A percentile compares a stretch with the other conserved stretches of the same genome.
phyloP scores from a whole-genome alignment of 495 filamentous ascomycete genomes.

The Penicilliopsis zonata region DNA sequence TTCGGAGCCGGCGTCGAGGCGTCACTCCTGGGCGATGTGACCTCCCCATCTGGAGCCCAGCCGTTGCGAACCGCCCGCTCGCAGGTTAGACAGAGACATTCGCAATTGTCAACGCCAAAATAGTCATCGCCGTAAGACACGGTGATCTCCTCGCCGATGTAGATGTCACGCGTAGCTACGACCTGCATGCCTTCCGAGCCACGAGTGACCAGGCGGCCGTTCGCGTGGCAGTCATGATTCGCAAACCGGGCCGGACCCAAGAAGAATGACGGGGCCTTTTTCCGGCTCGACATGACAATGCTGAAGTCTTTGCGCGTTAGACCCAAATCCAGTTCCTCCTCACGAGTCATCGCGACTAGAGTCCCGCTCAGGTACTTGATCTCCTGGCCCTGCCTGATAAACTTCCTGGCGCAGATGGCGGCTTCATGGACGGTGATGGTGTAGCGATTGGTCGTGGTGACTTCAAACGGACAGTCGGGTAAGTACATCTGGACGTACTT shows the following conservation, averaged over 20 bases:
- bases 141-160: conserved; percentile 86
- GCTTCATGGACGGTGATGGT: conserved; percentile 85
- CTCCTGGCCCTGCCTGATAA: conserved; percentile 66
- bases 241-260: conserved; percentile 92
- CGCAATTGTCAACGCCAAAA: conserved; percentile 88
- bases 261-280: conserved; percentile 78
- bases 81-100: conserved; percentile 85
- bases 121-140: conserved; percentile 93
- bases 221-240: conserved; percentile 94
- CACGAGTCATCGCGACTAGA: conserved; percentile 75
- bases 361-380: conserved; percentile 87
- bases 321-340: conserved; percentile 75
- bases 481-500: conserved; percentile 91
- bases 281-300: conserved; percentile 85
- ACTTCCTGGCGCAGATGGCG: conserved; percentile 67
- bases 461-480: conserved; percentile 87
- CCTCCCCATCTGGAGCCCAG: conserved; percentile 48
- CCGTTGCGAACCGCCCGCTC: conserved; percentile 68
- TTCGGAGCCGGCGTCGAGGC: conserved; percentile 22
- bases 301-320: conserved; percentile 82
- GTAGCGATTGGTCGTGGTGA: conserved; percentile 89
- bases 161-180: conserved; percentile 65
- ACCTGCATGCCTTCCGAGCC: conserved; percentile 83
- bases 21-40: conserved; percentile 20
- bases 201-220: conserved; percentile 71